Evolutionary conservation across 2,329 filamentous ascomycete genomes (phyloP).

Genomic region (Pyrenophora teres): DNA sequence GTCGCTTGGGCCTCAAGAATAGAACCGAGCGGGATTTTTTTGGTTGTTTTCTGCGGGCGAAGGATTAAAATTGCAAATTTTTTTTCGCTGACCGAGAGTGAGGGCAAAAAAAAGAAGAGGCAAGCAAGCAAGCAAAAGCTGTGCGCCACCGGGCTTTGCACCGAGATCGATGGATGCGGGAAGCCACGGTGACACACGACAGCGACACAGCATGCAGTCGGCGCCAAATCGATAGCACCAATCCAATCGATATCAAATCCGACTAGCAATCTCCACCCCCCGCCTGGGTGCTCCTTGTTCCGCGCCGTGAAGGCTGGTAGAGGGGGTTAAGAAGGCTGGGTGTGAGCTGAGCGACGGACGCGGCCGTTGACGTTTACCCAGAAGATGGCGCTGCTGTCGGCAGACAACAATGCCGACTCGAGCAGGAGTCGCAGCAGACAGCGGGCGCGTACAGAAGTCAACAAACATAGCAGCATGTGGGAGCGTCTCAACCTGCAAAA

Average conservation of each 20-base stretch:
- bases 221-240: constrained; percentile 39
- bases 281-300: neutral
- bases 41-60: constrained; percentile 11
- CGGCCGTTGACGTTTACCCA: neutral
- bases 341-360: constrained; percentile 17
- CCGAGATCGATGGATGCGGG: constrained; percentile 33
- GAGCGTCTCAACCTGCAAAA: constrained; percentile 46
- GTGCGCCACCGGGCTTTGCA: constrained; percentile 4
- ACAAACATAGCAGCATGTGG: constrained; percentile 45
- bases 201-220: constrained; percentile 41
- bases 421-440: constrained; percentile 40
- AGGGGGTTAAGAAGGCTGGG: constrained; percentile 6
- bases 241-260: constrained; percentile 21
- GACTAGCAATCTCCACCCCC: constrained; percentile 14
- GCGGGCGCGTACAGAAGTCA: constrained; percentile 40
- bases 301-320: constrained; percentile 9
- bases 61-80: constrained; percentile 6
- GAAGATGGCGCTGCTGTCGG: constrained; percentile 37
- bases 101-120: neutral
- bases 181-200: constrained; percentile 36
- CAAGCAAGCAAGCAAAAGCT: neutral
- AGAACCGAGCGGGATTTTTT: constrained; percentile 8
- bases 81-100: neutral
- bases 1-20: constrained; percentile 39
- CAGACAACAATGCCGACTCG: constrained; percentile 34